Evolutionary conservation across 73 alveolate genomes (phyloP).

Genomic region (Paramecium biaurelia): DNA sequence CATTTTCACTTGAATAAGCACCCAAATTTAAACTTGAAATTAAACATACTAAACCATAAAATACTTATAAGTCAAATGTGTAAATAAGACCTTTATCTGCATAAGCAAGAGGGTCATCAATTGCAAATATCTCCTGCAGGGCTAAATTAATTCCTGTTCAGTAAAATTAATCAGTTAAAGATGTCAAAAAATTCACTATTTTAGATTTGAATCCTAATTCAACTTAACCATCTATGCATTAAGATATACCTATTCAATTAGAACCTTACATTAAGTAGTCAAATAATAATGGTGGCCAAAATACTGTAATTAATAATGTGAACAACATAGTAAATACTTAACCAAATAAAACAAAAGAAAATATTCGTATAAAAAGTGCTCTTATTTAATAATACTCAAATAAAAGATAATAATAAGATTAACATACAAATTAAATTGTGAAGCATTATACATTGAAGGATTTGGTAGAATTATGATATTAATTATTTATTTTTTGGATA

Average conservation of each 20-base stretch:
- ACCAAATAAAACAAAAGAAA: not conserved
- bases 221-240: not conserved
- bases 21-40: not conserved
- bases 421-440: not conserved
- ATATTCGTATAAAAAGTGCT: slow-evolving; percentile 45
- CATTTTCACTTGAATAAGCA: not conserved
- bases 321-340: not conserved
- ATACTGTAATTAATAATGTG: not conserved
- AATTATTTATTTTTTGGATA: not conserved
- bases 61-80: not conserved
- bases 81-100: slow-evolving; percentile 37
- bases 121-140: not conserved
- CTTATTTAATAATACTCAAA: not conserved
- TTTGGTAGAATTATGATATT: not conserved
- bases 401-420: not conserved
- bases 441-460: slow-evolving; percentile 45
- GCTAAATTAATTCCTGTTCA: not conserved
- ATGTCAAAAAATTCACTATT: slow-evolving; percentile 33
- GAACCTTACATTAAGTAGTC: not conserved
- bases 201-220: slow-evolving; percentile 5
- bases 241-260: not conserved
- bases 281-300: not conserved
- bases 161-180: slow-evolving; percentile 22
- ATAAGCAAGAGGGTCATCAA: slow-evolving; percentile 24
- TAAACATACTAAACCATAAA: not conserved